A percentile compares a stretch with the other conserved stretches of the same genome.
Evolutionary conservation across 441 rosid genomes (phyloP).

Genomic region (Francoa sonchifolia): DNA sequence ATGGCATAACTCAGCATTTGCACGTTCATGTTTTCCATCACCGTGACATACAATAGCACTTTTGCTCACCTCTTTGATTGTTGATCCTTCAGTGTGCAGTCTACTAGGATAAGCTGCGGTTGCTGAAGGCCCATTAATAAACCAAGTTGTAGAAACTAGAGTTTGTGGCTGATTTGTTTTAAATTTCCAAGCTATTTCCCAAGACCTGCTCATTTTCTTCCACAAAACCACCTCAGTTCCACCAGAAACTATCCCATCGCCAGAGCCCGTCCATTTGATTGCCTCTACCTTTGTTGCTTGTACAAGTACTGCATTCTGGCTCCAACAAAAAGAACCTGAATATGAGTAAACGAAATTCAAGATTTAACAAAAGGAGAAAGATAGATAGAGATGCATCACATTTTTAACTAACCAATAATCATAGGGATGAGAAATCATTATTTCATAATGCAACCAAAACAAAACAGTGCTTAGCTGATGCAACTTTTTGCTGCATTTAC

Average conservation of each 20-base stretch:
- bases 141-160: conserved; percentile 82
- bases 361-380: conserved; percentile 12
- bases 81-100: conserved; percentile 20
- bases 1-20: conserved; percentile 41
- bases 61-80: conserved; percentile 24
- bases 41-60: conserved; percentile 39
- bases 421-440: too few species aligned
- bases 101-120: conserved; percentile 37
- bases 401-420: neutral
- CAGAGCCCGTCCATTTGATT: conserved; percentile 75
- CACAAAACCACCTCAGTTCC: conserved; percentile 69
- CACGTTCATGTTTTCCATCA: conserved; percentile 35
- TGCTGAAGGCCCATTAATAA: conserved; percentile 65
- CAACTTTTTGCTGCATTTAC: too few species aligned
- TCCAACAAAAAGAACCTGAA: conserved; percentile 99
- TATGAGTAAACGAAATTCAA: conserved; percentile 43
- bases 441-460: too few species aligned
- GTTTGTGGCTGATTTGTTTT: conserved; percentile 45
- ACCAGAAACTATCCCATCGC: conserved; percentile 76
- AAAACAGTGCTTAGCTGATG: too few species aligned
- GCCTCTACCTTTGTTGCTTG: conserved; percentile 72
- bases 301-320: conserved; percentile 78
- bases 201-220: conserved; percentile 60
- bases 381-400: conserved; percentile 3
- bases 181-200: conserved; percentile 93